These are phyloP conservation scores for Penstemon barbatus DNA, from an alignment of 257 asterid species.

Conservation along the genomic window DNA sequence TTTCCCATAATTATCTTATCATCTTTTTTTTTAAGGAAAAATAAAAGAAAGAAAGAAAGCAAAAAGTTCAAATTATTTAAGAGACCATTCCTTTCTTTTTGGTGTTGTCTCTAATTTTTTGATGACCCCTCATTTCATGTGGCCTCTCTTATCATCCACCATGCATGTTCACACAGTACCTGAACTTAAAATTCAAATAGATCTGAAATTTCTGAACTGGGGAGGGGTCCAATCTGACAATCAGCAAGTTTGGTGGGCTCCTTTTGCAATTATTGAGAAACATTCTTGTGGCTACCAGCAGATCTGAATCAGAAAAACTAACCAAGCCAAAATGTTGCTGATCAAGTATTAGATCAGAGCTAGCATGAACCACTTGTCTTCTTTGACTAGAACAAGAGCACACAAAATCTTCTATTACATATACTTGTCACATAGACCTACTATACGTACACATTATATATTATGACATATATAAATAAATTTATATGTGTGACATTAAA, in stretches of 20 bases:
- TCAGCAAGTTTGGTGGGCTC: slow-evolving; percentile 34
- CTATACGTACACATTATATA: no score
- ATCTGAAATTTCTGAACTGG: not conserved
- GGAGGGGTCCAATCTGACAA: no score
- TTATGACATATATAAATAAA: no score
- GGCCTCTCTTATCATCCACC: slow-evolving; percentile 38
- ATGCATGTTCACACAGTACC: slow-evolving; percentile 33
- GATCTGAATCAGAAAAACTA: slow-evolving; percentile 19
- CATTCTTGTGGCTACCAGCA: slow-evolving; percentile 33
- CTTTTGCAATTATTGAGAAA: slow-evolving; percentile 23
- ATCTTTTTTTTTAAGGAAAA: not conserved
- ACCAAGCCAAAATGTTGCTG: slow-evolving; percentile 27
- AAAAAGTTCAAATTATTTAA: slow-evolving; percentile 33
- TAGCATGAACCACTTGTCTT: slow-evolving; percentile 25
- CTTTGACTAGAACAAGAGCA: slow-evolving; percentile 29
- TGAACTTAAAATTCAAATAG: slow-evolving; percentile 1
- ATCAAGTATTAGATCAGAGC: slow-evolving; percentile 29
- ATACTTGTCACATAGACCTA: no score
- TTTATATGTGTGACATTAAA: no score
- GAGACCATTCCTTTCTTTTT: slow-evolving; percentile 31
- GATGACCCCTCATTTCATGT: slow-evolving; percentile 38
- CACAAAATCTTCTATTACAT: no score
- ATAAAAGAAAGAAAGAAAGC: not conserved
- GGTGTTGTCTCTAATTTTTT: slow-evolving; percentile 32
- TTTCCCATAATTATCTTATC: slow-evolving; percentile 37